phyloP scores from a whole-genome alignment of 768 basidiomycete genomes.

The Jaapia argillacea region DNA sequence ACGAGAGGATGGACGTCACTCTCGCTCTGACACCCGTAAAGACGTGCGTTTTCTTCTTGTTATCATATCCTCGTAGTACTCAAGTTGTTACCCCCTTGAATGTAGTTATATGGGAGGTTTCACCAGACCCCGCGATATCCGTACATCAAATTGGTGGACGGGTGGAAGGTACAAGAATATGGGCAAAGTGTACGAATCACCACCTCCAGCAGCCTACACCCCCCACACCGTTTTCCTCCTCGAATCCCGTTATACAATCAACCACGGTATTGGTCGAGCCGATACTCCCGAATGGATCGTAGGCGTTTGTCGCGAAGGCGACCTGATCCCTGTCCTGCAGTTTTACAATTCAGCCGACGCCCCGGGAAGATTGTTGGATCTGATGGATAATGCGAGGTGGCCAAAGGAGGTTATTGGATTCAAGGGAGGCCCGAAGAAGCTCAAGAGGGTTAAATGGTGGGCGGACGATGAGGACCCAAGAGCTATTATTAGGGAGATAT shows the following conservation, averaged over 20 bases:
- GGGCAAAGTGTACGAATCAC: constrained; percentile 19
- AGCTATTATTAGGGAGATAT: constrained; percentile 6
- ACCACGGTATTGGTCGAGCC: constrained; percentile 19
- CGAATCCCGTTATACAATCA: constrained; percentile 22
- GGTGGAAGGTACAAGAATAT: constrained; percentile 20
- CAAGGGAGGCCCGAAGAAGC: too few relatives aligned
- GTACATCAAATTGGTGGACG: constrained; percentile 24
- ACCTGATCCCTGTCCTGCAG: constrained; percentile 19
- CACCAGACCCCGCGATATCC: constrained; percentile 27
- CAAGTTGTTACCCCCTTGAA: too few relatives aligned
- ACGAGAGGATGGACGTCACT: too few relatives aligned
- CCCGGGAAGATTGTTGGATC: constrained; percentile 8
- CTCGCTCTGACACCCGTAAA: too few relatives aligned
- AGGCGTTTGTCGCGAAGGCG: constrained; percentile 23
- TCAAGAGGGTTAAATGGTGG: constrained; percentile 19
- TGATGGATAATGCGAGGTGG: constrained; percentile 32
- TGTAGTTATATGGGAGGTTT: constrained; percentile 30
- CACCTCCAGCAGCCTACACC: constrained; percentile 24
- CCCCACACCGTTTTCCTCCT: constrained; percentile 29
- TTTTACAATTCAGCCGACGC: constrained; percentile 20
- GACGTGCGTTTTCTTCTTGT: too few relatives aligned
- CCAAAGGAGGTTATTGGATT: constrained; percentile 17
- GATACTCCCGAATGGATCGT: constrained; percentile 21
- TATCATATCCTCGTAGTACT: too few relatives aligned
- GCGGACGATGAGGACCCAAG: constrained; percentile 12